These are phyloP conservation scores for Dothiorella sarmentorum DNA, from an alignment of 2,329 filamentous ascomycete genomes.

Conservation along the genomic window DNA sequence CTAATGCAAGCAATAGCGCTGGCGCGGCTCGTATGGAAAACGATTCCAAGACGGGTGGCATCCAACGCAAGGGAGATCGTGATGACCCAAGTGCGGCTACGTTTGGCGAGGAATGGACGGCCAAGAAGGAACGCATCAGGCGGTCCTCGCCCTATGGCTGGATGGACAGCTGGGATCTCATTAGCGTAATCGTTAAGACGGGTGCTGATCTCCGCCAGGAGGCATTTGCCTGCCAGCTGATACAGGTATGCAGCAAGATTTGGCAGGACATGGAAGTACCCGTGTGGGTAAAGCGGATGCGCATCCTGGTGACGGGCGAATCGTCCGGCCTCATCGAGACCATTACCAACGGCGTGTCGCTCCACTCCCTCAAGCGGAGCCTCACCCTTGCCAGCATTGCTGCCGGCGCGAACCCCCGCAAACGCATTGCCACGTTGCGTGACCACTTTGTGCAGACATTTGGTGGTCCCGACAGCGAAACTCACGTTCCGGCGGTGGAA, in stretches of 20 bases:
- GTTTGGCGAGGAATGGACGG: constrained; percentile 81
- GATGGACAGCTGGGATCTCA: constrained; percentile 86
- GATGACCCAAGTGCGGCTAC: constrained; percentile 83
- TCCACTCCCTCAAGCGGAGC: constrained; percentile 80
- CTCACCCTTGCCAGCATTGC: constrained; percentile 73
- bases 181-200: constrained; percentile 86
- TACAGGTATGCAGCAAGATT: constrained; percentile 75
- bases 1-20: constrained; percentile 61
- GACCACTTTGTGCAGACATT: constrained; percentile 81
- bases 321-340: constrained; percentile 82
- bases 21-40: constrained; percentile 85
- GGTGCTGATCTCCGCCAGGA: constrained; percentile 79
- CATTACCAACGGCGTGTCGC: constrained; percentile 82
- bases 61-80: constrained; percentile 75
- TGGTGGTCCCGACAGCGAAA: constrained; percentile 64
- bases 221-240: constrained; percentile 82
- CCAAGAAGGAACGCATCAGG: constrained; percentile 79
- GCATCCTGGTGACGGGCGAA: constrained; percentile 80
- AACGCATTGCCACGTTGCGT: constrained; percentile 73
- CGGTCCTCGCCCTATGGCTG: constrained; percentile 81
- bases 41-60: constrained; percentile 79
- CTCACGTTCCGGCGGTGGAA: constrained; percentile 68
- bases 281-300: constrained; percentile 88
- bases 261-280: constrained; percentile 71
- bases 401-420: constrained; percentile 67